A percentile compares a stretch with the other conserved stretches of the same genome.
Conservation (phyloP, 2,329 filamentous ascomycete species). For the Exserohilum rostratum region DNA sequence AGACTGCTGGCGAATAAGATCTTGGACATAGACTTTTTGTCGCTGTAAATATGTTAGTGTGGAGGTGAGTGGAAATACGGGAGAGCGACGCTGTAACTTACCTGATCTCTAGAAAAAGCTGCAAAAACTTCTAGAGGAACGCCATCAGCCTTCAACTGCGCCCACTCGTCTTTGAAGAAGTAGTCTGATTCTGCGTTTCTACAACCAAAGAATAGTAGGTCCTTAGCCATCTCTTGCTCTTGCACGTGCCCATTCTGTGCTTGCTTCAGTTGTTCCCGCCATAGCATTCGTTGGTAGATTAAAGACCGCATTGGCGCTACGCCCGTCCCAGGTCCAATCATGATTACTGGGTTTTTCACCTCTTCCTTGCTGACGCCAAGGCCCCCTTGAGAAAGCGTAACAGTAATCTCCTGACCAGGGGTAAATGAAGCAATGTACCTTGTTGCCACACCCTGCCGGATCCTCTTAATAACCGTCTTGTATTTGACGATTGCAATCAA, state of each 20-base stretch:
- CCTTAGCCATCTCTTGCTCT: slow-evolving; percentile 9
- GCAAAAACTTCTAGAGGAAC: slow-evolving; percentile 61
- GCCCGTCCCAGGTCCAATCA: slow-evolving; percentile 85
- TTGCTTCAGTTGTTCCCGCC: slow-evolving; percentile 37
- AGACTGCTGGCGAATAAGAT: slow-evolving; percentile 61
- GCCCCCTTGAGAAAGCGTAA: slow-evolving; percentile 63
- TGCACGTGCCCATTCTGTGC: background rate
- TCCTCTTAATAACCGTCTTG: slow-evolving; percentile 81
- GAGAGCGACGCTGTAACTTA: slow-evolving; percentile 15
- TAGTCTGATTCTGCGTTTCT: slow-evolving; percentile 77
- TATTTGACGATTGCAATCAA: slow-evolving; percentile 91
- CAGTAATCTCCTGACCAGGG: slow-evolving; percentile 62
- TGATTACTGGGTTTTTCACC: slow-evolving; percentile 66
- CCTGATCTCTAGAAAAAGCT: slow-evolving; percentile 75
- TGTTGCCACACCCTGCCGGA: slow-evolving; percentile 87
- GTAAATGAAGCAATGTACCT: slow-evolving; percentile 75
- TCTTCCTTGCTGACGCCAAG: slow-evolving; percentile 51
- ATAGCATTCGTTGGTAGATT: slow-evolving; percentile 70
- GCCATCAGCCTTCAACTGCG: slow-evolving; percentile 48
- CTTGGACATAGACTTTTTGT: slow-evolving; percentile 71
- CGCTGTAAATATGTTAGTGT: slow-evolving; percentile 29
- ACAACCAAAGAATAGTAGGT: slow-evolving; percentile 81
- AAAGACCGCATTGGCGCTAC: slow-evolving; percentile 83
- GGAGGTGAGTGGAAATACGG: background rate
- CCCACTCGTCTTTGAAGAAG: slow-evolving; percentile 83